These are phyloP conservation scores for Ophiosphaerella herpotricha DNA, from an alignment of 2,329 filamentous ascomycete genomes.

Conservation along the genomic window DNA sequence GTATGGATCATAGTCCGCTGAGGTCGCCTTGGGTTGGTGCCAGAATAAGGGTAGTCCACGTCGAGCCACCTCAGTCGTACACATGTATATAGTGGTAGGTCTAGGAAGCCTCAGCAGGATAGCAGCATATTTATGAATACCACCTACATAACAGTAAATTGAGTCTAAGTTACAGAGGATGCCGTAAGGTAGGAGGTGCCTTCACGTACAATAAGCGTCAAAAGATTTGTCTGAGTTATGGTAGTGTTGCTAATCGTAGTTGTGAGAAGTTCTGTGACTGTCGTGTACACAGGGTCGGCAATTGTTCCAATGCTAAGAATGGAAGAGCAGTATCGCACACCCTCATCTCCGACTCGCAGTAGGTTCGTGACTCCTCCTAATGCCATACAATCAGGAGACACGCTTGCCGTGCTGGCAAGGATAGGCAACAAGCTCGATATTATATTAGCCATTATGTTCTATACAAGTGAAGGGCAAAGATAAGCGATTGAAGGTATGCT, in stretches of 20 bases:
- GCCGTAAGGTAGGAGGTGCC: not conserved
- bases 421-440: not conserved
- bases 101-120: not conserved
- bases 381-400: not conserved
- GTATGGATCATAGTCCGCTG: not conserved
- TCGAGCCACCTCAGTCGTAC: not conserved
- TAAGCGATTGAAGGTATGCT: too few relatives aligned
- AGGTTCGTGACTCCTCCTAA: not conserved
- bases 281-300: not conserved
- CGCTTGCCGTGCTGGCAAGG: not conserved
- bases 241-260: not conserved
- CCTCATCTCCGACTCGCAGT: not conserved
- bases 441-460: not conserved
- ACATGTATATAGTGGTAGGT: not conserved
- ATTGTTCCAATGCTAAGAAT: not conserved
- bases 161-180: not conserved
- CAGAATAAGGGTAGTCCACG: not conserved
- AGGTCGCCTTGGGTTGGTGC: not conserved
- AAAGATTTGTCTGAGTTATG: not conserved
- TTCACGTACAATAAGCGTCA: not conserved
- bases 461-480: not conserved
- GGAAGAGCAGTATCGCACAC: conserved; percentile 1
- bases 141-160: not conserved
- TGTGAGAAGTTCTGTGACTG: not conserved
- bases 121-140: not conserved